Evolutionary conservation across 139 green algal species (phyloP).

Genomic region (Trebouxia sp.): DNA sequence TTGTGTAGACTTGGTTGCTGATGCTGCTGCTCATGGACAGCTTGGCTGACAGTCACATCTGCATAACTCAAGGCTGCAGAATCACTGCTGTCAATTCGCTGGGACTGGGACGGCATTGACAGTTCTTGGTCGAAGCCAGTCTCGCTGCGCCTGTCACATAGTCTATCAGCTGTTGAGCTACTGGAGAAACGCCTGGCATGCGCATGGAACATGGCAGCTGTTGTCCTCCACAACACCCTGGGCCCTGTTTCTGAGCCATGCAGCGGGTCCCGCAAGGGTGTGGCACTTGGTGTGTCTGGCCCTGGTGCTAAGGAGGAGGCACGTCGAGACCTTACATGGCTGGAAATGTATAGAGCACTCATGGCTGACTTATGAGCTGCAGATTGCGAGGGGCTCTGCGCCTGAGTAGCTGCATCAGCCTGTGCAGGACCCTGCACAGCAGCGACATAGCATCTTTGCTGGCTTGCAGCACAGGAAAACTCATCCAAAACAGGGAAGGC

Average conservation of each 20-base stretch:
- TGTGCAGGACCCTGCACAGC: background rate
- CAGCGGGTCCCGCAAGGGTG: background rate
- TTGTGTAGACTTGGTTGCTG: background rate
- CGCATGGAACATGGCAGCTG: background rate
- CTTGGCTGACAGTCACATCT: background rate
- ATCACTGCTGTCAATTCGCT: background rate
- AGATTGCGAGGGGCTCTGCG: background rate
- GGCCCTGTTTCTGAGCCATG: constrained; percentile 14
- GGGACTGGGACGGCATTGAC: background rate
- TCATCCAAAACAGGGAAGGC: no score
- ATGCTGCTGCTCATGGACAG: background rate
- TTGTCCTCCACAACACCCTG: background rate
- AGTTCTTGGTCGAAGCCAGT: background rate
- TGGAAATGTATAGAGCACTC: background rate
- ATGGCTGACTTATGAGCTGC: background rate
- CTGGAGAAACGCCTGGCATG: background rate
- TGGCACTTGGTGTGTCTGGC: constrained; percentile 2
- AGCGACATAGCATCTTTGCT: background rate
- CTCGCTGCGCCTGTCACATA: background rate
- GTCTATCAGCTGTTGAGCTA: background rate
- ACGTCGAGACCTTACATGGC: background rate
- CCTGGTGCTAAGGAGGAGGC: background rate
- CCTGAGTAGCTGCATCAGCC: background rate
- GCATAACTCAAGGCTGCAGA: background rate
- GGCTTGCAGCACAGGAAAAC: no score